Base-by-base conservation (phyloP, 768 basidiomycete species). In the Stropharia rugosoannulata region DNA sequence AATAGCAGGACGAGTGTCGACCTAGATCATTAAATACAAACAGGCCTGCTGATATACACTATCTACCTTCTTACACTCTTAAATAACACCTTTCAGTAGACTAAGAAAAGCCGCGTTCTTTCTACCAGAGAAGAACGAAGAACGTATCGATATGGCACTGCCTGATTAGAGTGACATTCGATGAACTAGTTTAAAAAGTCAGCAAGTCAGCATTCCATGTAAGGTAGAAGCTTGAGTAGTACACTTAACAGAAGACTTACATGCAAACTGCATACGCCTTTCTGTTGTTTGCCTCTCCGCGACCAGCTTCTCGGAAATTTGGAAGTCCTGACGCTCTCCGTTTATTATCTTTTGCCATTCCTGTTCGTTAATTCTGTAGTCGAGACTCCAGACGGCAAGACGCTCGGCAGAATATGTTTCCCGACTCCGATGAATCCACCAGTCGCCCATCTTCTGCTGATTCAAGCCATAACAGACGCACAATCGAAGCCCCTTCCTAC, bases 381-480 rank as follows among this genome's bases (percentile, higher is more conserved):
- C 43, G 7, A 61, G n/a, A 32, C 55, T 48, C 25, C 51, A 36
- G 3, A 59, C 54, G 0, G 50, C 58, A 16, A 59, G 41, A 12
- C 58, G 36, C 46, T 59, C 58, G 32, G 51, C 58, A 15, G 54
- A 56, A 35, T 55, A 56, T 4, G 54, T 59, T 10, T 55, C 46
- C 25, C 55, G 40, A 37, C 45, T 59, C n/a, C 54, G 54, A n/a
- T 59, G 54, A 19, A 59, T 55, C 58, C 58, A 59, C 35, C 54
- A 13, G 15, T 55, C 54, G 10, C 56, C 59, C 5, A 19, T 40
- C 32, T 46, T 42, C 3, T 18, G 9, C 38, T 11, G 25, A 25
- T 54, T 42, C 16, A 42, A 47, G 37, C 56, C 49, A 36, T 60
- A 55, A 43, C 59, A 54, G 7, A 57, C 36, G 46, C 56, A 60